Conservation (phyloP, 345 rosid genomes). For the Citrus glauca region DNA sequence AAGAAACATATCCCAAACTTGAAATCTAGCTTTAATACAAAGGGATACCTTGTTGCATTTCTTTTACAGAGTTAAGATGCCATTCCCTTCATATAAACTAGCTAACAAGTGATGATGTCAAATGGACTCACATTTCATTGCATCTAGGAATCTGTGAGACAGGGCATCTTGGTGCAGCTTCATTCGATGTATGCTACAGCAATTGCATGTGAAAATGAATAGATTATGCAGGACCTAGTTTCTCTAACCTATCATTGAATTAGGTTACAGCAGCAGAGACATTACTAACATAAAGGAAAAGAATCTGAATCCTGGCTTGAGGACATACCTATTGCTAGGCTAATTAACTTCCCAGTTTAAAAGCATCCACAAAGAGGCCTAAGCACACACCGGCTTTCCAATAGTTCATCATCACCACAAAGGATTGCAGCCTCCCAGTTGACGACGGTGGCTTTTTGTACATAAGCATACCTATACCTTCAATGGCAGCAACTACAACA, state of each 20-base stretch:
- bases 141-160: not conserved
- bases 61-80: not conserved
- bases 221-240: not conserved
- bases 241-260: not conserved
- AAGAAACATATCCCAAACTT: not conserved
- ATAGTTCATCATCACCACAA: constrained; percentile 77
- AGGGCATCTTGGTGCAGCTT: not conserved
- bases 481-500: constrained; percentile 88
- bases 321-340: not conserved
- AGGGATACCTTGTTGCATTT: not conserved
- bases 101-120: too few species aligned
- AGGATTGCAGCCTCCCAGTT: constrained; percentile 56
- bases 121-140: not conserved
- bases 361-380: constrained; percentile 98
- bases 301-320: not conserved
- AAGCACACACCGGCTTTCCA: constrained; percentile 98
- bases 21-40: not conserved
- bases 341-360: constrained; percentile 75
- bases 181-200: not conserved
- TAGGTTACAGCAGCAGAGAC: not conserved
- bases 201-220: not conserved
- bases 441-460: constrained; percentile 58
- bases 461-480: constrained; percentile 93
- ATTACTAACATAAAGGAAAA: not conserved
- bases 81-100: not conserved